Evolutionary conservation across 371 early-diverging fungal genomes (phyloP).

Genomic region (Umbelopsis sp.): DNA sequence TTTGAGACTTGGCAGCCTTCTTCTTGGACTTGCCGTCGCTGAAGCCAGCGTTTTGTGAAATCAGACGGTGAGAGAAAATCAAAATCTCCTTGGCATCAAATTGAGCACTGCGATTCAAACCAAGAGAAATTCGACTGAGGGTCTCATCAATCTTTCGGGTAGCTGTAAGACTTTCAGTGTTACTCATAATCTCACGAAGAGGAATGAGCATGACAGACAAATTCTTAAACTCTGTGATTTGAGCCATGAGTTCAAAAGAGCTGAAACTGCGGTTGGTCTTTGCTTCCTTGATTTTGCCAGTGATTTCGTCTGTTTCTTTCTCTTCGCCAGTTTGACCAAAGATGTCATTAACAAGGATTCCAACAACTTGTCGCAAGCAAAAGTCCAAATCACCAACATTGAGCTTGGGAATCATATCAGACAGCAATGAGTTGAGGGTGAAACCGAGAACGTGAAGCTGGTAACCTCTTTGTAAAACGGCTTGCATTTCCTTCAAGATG

Average conservation of each 20-base stretch:
- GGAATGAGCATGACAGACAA: conserved; percentile 77
- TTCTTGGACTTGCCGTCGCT: conserved; percentile 50
- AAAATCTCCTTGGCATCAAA: conserved; percentile 71
- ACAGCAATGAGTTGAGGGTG: conserved; percentile 82
- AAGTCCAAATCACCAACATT: conserved; percentile 81
- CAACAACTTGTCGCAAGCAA: conserved; percentile 69
- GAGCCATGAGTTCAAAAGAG: conserved; percentile 79
- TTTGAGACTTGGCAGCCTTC: conserved; percentile 52
- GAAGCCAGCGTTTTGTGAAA: conserved; percentile 79
- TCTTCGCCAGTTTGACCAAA: conserved; percentile 91
- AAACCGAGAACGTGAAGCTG: conserved; percentile 92
- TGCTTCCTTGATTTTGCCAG: conserved; percentile 88
- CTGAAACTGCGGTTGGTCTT: conserved; percentile 80
- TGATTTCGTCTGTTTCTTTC: conserved; percentile 87
- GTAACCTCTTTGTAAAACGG: conserved; percentile 83
- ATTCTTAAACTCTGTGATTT: conserved; percentile 65
- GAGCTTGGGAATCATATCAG: conserved; percentile 62
- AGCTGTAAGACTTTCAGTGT: conserved; percentile 78
- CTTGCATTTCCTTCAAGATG: conserved; percentile 82
- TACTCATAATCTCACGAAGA: conserved; percentile 84
- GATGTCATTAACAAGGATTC: conserved; percentile 82
- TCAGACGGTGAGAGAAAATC: conserved; percentile 80
- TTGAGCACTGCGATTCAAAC: conserved; percentile 76
- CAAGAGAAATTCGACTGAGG: conserved; percentile 74
- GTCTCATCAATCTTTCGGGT: conserved; percentile 78